Base-by-base conservation (phyloP, 768 basidiomycete species). In the Mycena vitilis region DNA sequence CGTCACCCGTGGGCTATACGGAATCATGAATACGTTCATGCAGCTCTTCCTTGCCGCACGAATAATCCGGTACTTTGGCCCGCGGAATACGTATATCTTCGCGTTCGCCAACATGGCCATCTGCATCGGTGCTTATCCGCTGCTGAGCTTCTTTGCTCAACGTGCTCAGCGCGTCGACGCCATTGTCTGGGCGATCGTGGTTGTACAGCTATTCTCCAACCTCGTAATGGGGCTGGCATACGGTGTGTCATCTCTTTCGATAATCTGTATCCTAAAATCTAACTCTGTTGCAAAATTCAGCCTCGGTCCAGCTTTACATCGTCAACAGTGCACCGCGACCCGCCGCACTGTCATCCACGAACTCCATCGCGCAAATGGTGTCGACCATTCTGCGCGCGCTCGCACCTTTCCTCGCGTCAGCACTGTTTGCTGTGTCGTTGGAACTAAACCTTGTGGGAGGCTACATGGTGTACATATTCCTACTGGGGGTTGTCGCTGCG, bases 341-440 rank as follows among this genome's bases (percentile, higher is more conserved):
- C 1, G 75, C 79, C 0, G 75, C 85, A 12, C 78, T 91, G 12
- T 88, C 86, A 1, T 81, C 86, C 4, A 81, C 82, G 16, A 89
- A 88, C 66, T 87, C 88, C 3, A 67, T 89, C 42, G 87, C 82
- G 6, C 89, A 91, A 74, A 86, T 87, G 74, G 74, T 83, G 8
- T 80, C 81, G 4, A 86, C 85, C 0, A 76, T 81, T 5, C 79
- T 84, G 70, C 81, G 89, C 37, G 80, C 87, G 0, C 73, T 89
- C 10, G 87, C 86, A 2, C 89, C 89, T 0, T 81, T 86, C 15
- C 71, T 84, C 22, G 83, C 88, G 7, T 84, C 87, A 3, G 89
- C 89, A 0, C 75, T 90, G 18, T 90, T 88, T 70, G 85, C 90
- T 1, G 70, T 87, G 0, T 88, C 88, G 0, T 56, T 85, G 10